Conservation (phyloP, 805 yeast genomes). For the Myxozyma vanderwaltii region DNA sequence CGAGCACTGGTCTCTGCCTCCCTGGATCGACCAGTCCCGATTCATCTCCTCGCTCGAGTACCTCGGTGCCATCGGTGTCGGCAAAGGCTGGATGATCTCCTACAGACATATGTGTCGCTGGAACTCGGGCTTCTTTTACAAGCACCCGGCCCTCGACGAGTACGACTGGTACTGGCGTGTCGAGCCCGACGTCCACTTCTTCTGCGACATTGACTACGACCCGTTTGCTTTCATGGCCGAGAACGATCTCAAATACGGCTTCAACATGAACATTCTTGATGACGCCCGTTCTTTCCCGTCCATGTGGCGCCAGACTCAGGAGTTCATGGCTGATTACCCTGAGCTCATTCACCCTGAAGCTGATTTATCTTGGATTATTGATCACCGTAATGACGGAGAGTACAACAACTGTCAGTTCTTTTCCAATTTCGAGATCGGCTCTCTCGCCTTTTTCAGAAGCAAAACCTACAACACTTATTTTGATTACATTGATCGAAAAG, state of each 20-base stretch:
- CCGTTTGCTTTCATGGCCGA: slow-evolving; percentile 79
- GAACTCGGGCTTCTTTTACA: slow-evolving; percentile 72
- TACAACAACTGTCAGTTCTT: slow-evolving; percentile 82
- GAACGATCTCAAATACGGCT: slow-evolving; percentile 64
- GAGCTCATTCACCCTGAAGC: slow-evolving; percentile 59
- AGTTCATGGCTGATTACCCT: slow-evolving; percentile 51
- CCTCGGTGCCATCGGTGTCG: slow-evolving; percentile 47
- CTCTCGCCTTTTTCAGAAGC: slow-evolving; percentile 59
- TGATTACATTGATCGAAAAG: slow-evolving; percentile 57
- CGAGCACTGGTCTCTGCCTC: slow-evolving; percentile 72
- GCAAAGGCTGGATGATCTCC: slow-evolving; percentile 61
- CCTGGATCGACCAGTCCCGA: slow-evolving; percentile 54
- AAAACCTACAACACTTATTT: slow-evolving; percentile 58
- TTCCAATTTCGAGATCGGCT: slow-evolving; percentile 72
- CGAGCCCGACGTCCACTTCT: slow-evolving; percentile 79
- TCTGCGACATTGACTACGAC: slow-evolving; percentile 79
- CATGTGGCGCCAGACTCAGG: slow-evolving; percentile 59
- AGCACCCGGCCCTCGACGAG: slow-evolving; percentile 61
- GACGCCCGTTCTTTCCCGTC: slow-evolving; percentile 48
- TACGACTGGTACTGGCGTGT: slow-evolving; percentile 84
- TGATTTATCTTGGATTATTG: slow-evolving; percentile 35
- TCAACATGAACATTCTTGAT: slow-evolving; percentile 34
- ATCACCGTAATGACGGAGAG: slow-evolving; percentile 62
- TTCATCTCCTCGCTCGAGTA: slow-evolving; percentile 33
- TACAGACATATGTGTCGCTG: slow-evolving; percentile 83